phyloP scores from a whole-genome alignment of 1,284 basidiomycete species.

The Ganoderma lucidum region DNA sequence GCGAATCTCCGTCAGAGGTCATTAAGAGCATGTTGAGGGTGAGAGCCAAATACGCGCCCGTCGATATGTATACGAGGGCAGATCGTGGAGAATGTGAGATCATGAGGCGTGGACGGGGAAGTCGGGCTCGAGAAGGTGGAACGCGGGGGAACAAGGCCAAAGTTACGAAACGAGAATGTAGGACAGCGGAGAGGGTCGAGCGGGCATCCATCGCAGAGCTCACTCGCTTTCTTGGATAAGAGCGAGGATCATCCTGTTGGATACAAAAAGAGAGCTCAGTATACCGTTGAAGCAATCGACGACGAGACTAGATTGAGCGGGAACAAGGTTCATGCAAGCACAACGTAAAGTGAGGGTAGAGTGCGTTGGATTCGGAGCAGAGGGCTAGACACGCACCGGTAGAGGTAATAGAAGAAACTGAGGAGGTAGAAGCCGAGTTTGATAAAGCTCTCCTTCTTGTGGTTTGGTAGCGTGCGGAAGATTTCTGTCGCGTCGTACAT shows the following conservation, averaged over 20 bases:
- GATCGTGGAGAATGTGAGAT: background rate
- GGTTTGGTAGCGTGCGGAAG: slow-evolving; percentile 92
- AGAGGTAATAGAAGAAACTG: slow-evolving; percentile 97
- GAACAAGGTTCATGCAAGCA: background rate
- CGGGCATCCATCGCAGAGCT: slow-evolving; percentile 11
- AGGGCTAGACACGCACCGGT: slow-evolving; percentile 82
- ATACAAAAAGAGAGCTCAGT: background rate
- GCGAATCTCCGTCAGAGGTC: background rate
- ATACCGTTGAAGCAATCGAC: background rate
- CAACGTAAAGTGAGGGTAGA: slow-evolving; percentile 6
- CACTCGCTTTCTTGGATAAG: slow-evolving; percentile 46
- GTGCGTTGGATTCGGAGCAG: background rate
- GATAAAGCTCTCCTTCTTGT: slow-evolving; percentile 98
- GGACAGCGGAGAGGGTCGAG: background rate
- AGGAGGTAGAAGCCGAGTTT: slow-evolving; percentile 96
- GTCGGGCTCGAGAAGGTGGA: background rate
- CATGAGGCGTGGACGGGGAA: slow-evolving; percentile 1
- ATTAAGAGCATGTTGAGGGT: background rate
- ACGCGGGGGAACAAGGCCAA: background rate
- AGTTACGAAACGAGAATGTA: background rate
- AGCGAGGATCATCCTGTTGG: slow-evolving; percentile 46
- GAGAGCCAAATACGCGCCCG: background rate
- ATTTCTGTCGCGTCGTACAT: slow-evolving; percentile 99
- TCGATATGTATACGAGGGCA: background rate
- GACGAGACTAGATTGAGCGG: background rate